Conservation (phyloP, 2,329 filamentous ascomycete species). For the Trichoderma arundinaceum region DNA sequence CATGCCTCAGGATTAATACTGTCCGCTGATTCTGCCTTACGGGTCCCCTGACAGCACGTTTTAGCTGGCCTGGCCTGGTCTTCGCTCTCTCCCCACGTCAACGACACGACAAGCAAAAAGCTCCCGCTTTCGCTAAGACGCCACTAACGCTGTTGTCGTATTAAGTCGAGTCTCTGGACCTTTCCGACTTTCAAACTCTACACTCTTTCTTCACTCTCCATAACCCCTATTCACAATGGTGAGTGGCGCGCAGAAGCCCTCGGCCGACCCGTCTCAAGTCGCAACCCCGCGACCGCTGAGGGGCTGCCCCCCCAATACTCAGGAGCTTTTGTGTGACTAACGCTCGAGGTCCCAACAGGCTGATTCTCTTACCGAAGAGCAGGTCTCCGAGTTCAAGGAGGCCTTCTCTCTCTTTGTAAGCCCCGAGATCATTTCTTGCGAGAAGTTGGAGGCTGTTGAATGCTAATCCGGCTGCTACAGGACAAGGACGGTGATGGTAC, state of each 20-base stretch:
- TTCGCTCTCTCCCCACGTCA: slow-evolving; percentile 32
- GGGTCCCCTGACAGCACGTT: slow-evolving; percentile 25
- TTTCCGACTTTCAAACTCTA: slow-evolving; percentile 8
- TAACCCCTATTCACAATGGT: slow-evolving; percentile 41
- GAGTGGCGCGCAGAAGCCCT: slow-evolving; percentile 33
- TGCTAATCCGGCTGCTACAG: slow-evolving; percentile 52
- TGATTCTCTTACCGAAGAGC: slow-evolving; percentile 98
- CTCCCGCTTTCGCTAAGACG: slow-evolving; percentile 32
- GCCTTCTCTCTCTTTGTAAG: slow-evolving; percentile 99
- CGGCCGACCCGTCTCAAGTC: slow-evolving; percentile 15
- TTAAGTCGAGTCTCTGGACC: slow-evolving; percentile 9
- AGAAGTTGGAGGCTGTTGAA: slow-evolving; percentile 10
- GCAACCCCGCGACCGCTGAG: slow-evolving; percentile 37
- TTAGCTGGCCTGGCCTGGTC: slow-evolving; percentile 2
- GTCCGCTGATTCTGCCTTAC: slow-evolving; percentile 32
- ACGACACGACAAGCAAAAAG: slow-evolving; percentile 34
- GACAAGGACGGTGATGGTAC: slow-evolving; percentile 92
- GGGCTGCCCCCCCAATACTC: slow-evolving; percentile 35
- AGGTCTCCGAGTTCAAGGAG: slow-evolving; percentile 99
- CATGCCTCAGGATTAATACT: slow-evolving; percentile 29
- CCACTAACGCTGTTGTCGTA: slow-evolving; percentile 28
- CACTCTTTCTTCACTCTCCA: slow-evolving; percentile 30
- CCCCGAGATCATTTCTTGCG: background rate
- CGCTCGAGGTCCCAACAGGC: slow-evolving; percentile 62
- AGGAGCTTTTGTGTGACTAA: slow-evolving; percentile 37